A percentile compares a stretch with the other conserved stretches of the same genome.
phyloP scores from a whole-genome alignment of 73 alveolate species.

The Paramecium pentaurelia region DNA sequence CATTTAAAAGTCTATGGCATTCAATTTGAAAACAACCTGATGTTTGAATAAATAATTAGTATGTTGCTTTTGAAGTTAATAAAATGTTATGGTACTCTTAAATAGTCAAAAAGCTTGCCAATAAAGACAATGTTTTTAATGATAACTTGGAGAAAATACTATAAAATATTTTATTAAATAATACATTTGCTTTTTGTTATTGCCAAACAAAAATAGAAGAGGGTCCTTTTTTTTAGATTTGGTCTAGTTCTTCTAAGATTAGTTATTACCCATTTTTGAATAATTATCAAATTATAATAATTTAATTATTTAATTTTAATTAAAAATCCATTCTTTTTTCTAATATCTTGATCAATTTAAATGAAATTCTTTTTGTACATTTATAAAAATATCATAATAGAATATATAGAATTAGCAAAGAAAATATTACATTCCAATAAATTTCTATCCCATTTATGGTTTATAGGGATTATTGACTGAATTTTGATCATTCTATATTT shows the following conservation, averaged over 20 bases:
- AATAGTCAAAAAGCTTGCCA: neutral
- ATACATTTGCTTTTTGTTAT: neutral
- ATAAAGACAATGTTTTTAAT: neutral
- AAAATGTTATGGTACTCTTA: neutral
- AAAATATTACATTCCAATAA: neutral
- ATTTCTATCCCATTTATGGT: constrained; percentile 44
- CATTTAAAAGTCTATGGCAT: neutral
- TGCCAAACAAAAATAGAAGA: neutral
- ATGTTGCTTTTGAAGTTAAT: neutral
- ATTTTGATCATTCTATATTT: neutral
- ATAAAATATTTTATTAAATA: neutral
- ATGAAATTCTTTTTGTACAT: neutral
- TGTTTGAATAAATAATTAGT: neutral
- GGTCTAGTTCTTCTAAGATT: neutral
- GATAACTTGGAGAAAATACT: neutral
- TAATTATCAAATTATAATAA: neutral
- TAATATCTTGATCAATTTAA: neutral
- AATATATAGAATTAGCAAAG: neutral
- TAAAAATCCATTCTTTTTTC: neutral
- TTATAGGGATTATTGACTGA: neutral
- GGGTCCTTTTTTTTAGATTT: neutral
- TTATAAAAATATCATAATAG: neutral
- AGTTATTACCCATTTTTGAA: neutral
- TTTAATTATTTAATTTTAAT: neutral
- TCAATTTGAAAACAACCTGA: neutral